Percentiles rank a stretch among this genome's conserved stretches.
Conservation (phyloP, 2,329 filamentous ascomycete species). For the Paracorniculantispora psalliotae region DNA sequence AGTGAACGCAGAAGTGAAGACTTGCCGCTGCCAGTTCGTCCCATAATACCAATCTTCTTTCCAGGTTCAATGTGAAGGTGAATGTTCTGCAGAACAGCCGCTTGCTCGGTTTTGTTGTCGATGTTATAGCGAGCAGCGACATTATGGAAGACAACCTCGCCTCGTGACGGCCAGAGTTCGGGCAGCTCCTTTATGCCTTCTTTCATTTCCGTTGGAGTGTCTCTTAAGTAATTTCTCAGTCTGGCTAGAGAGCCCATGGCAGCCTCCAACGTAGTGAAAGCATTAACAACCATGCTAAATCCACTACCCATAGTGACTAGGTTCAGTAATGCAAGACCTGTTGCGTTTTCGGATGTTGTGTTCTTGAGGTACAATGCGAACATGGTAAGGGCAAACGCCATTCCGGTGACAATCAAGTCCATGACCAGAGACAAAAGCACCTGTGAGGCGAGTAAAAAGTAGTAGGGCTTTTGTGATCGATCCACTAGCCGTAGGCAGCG, state of each 20-base stretch:
- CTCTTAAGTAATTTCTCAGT: background rate
- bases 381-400: constrained; percentile 21
- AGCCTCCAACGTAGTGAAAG: background rate
- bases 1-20: constrained; percentile 62
- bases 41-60: constrained; percentile 62
- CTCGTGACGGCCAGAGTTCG: background rate
- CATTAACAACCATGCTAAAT: background rate
- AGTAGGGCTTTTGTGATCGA: constrained; percentile 48
- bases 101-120: background rate
- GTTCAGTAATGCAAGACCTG: background rate
- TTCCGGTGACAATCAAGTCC: constrained; percentile 39
- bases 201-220: background rate
- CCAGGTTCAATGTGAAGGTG: constrained; percentile 56
- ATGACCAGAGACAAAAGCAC: constrained; percentile 48
- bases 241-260: background rate
- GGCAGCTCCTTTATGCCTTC: background rate
- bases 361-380: background rate
- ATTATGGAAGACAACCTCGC: background rate
- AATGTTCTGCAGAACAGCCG: constrained; percentile 47
- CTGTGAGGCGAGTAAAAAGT: constrained; percentile 49
- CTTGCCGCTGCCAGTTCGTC: constrained; percentile 66
- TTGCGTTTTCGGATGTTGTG: background rate
- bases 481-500: constrained; percentile 43
- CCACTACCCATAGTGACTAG: background rate
- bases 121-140: background rate